Conservation (phyloP, 495 filamentous ascomycete species). For the Aspergillus nidulans region DNA sequence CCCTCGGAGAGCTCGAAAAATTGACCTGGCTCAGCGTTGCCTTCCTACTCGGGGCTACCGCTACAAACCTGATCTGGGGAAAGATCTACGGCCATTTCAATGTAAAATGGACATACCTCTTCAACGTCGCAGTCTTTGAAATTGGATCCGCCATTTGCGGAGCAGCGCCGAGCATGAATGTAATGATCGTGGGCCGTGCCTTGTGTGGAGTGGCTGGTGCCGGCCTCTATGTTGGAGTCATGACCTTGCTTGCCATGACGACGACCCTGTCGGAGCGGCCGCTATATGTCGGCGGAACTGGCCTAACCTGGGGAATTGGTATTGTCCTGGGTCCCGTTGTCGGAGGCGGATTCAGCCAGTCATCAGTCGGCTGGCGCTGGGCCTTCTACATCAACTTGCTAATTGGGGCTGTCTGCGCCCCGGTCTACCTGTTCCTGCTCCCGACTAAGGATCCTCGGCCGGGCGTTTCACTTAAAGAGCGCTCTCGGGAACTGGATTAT, state of each 20-base stretch:
- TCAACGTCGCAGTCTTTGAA: slow-evolving; percentile 41
- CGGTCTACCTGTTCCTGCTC: slow-evolving; percentile 53
- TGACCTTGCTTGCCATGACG: slow-evolving; percentile 41
- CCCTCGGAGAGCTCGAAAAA: slow-evolving; percentile 46
- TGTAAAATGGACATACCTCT: slow-evolving; percentile 49
- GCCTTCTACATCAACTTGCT: slow-evolving; percentile 50
- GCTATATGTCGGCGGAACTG: slow-evolving; percentile 40
- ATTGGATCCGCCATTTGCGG: slow-evolving; percentile 48
- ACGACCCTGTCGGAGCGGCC: slow-evolving; percentile 43
- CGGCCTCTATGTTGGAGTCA: slow-evolving; percentile 49
- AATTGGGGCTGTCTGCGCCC: slow-evolving; percentile 47
- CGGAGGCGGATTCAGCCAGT: slow-evolving; percentile 35
- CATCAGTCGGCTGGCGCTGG: slow-evolving; percentile 41
- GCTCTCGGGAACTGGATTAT: slow-evolving; percentile 23
- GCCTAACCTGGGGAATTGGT: slow-evolving; percentile 43
- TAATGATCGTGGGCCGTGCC: slow-evolving; percentile 47
- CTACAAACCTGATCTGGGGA: slow-evolving; percentile 42
- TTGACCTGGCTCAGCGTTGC: slow-evolving; percentile 54
- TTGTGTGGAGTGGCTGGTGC: slow-evolving; percentile 36
- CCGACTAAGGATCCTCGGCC: slow-evolving; percentile 43
- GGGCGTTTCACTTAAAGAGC: slow-evolving; percentile 21
- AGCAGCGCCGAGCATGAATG: slow-evolving; percentile 44
- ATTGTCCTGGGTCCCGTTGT: slow-evolving; percentile 43
- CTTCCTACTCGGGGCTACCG: slow-evolving; percentile 47
- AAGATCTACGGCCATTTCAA: slow-evolving; percentile 50